Evolutionary conservation across 768 basidiomycete species (phyloP), one percentile per base, ranked within the genome.

Genomic region (Suillus americanus): DNA sequence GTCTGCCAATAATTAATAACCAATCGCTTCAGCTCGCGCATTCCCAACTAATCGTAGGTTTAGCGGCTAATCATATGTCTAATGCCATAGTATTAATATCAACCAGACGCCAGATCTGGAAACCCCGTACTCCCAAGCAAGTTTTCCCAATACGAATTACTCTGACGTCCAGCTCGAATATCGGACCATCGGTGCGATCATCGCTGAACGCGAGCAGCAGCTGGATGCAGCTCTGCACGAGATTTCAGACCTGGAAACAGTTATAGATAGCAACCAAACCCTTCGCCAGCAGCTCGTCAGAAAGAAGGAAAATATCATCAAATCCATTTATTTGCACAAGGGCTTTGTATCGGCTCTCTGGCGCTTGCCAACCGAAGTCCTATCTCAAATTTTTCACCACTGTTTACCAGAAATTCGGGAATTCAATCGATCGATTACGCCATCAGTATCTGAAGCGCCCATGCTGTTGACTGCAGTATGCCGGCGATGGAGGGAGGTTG

Each of bases 301-400:
- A 33, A 69, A 62, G 20, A 63, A 56, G 5, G 2, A 56, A 30
- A 65, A 70, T 48, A 62, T 74, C 18, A 35, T 57, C 6, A 14
- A 45, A 20, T 74, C 70, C 14, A 68, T 74, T 56, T 45, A 67
- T 1, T 63, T 37, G 3, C 73, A 77, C 57, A 65, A 48, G 12
- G 67, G 72, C 2, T 66, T 77, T 1, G 35, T 71, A 37, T 72
- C 72, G 18, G 67, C 68, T 43, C 80, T 85, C 63, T 70, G 75
- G 60, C 66, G 69, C 18, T 72, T 86, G 8, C 84, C 84, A 9
- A 60, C 79, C 1, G 85, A 86, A 68, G 68, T 85, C 7, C 76
- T 79, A 38, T 76, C 79, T 35, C 80, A 84, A 70, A 81, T 86
- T 37, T 85, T 85, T 68, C 67, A 69, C 12, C 74, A 76, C 23